phyloP scores from a whole-genome alignment of 306 rosid species.

The Rubus idaeus region DNA sequence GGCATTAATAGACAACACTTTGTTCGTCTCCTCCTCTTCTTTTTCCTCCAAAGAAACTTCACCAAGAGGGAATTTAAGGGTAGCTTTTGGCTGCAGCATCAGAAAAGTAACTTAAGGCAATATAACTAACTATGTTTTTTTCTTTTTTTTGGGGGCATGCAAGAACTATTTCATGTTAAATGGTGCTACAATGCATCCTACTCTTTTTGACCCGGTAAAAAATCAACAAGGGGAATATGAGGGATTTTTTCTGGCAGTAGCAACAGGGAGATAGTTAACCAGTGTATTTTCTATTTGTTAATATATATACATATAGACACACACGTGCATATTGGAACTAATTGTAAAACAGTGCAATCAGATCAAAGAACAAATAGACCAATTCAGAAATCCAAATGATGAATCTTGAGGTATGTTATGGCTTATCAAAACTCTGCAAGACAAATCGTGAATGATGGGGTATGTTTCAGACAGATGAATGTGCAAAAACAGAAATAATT shows the following conservation, averaged over 20 bases:
- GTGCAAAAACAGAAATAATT: background rate
- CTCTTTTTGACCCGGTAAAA: background rate
- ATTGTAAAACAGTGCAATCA: background rate
- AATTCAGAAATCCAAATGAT: background rate
- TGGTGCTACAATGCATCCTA: background rate
- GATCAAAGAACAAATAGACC: background rate
- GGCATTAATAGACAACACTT: slow-evolving; percentile 55
- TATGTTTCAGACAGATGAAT: background rate
- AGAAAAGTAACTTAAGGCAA: background rate
- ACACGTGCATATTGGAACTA: background rate
- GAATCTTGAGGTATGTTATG: background rate
- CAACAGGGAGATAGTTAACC: background rate
- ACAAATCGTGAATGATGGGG: background rate
- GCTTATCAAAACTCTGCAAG: background rate
- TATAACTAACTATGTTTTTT: background rate
- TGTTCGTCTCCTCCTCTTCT: slow-evolving; percentile 59
- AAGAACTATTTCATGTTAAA: background rate
- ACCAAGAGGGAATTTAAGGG: slow-evolving; percentile 80
- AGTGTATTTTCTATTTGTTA: background rate
- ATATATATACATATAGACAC: background rate
- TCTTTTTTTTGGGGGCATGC: background rate
- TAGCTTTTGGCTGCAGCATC: slow-evolving; percentile 80
- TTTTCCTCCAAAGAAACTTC: slow-evolving; percentile 75
- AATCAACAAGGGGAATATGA: background rate
- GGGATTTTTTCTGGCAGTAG: background rate